A percentile compares a stretch with the other conserved stretches of the same genome.
These are phyloP conservation scores for Orychophragmus violaceus DNA, from an alignment of 345 rosid genomes.

Conservation along the genomic window DNA sequence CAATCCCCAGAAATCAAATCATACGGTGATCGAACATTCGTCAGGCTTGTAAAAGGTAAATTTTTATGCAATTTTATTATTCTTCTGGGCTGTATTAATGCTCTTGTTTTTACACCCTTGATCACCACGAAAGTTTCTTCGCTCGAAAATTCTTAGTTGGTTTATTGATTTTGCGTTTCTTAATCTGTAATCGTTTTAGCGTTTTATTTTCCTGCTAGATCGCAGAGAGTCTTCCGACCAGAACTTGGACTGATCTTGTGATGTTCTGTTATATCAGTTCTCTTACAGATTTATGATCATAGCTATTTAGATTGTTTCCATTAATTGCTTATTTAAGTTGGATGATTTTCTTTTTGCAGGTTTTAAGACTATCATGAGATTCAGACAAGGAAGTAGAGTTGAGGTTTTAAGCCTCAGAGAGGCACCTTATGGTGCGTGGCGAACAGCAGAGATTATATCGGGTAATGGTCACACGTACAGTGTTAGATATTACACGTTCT, in stretches of 20 bases:
- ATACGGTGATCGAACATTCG: too few species aligned
- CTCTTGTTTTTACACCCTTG: too few species aligned
- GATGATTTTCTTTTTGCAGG: background rate
- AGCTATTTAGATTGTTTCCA: background rate
- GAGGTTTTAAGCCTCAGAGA: slow-evolving; percentile 52
- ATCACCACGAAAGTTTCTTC: background rate
- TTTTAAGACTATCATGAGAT: slow-evolving; percentile 37
- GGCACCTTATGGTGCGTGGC: slow-evolving; percentile 49
- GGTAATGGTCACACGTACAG: slow-evolving; percentile 54
- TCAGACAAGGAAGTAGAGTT: slow-evolving; percentile 52
- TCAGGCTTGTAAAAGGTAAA: background rate
- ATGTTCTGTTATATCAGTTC: background rate
- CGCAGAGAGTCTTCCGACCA: background rate
- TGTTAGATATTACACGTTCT: slow-evolving; percentile 34
- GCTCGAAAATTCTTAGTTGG: background rate
- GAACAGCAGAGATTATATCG: slow-evolving; percentile 45
- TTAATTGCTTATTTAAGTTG: background rate
- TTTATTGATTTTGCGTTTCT: background rate
- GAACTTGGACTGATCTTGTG: background rate
- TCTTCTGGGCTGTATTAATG: too few species aligned
- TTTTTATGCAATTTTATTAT: background rate
- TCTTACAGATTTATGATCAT: background rate
- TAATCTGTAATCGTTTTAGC: background rate
- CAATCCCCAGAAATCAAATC: too few species aligned
- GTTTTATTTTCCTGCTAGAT: background rate